phyloP scores from a whole-genome alignment of 176 grass and related monocot species.

The Alloteropsis semialata region DNA sequence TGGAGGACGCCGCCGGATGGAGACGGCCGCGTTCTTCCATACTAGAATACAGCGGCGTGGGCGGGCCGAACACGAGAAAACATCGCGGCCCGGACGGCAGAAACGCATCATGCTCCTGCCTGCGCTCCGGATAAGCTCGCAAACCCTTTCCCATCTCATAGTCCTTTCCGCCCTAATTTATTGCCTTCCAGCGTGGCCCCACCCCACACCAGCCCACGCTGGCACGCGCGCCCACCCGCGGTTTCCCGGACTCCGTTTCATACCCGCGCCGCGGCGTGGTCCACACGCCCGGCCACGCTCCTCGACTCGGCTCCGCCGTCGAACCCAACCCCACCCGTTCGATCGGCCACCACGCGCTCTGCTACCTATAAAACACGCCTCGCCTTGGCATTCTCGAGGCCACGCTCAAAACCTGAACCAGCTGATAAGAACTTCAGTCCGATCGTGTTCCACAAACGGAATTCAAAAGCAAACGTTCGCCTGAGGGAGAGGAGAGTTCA shows the following conservation, averaged over 20 bases:
- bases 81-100: slow-evolving; percentile 8
- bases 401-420: neutral
- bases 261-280: neutral
- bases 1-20: slow-evolving; percentile 10
- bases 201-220: neutral
- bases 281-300: slow-evolving; percentile 18
- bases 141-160: neutral
- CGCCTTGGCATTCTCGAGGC: neutral
- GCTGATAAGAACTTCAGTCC: neutral
- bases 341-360: neutral
- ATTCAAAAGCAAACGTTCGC: slow-evolving; percentile 6
- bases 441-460: too few species aligned
- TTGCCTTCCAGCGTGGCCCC: slow-evolving; percentile 4
- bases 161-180: slow-evolving; percentile 19
- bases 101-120: slow-evolving; percentile 13
- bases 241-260: slow-evolving; percentile 32
- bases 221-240: slow-evolving; percentile 19
- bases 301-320: neutral
- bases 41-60: slow-evolving; percentile 29
- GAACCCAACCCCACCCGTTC: neutral
- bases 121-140: slow-evolving; percentile 57
- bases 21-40: slow-evolving; percentile 30
- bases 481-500: neutral
- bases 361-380: slow-evolving; percentile 23
- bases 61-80: slow-evolving; percentile 9